These are phyloP conservation scores for Sonneratia alba DNA, from an alignment of 345 rosid genomes.

Conservation along the genomic window DNA sequence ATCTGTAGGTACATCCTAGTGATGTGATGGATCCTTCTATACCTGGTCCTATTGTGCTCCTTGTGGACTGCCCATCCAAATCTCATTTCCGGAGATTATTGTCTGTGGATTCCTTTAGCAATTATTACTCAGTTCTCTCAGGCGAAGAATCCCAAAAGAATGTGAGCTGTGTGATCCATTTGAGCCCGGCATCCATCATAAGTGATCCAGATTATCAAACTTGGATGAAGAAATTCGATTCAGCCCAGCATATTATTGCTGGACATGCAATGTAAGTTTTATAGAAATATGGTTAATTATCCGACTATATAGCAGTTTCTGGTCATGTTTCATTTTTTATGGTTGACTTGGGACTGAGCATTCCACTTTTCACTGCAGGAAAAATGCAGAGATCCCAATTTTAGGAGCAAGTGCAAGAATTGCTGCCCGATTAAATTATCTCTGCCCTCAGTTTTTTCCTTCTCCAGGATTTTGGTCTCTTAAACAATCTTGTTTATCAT, in stretches of 20 bases:
- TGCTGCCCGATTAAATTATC: constrained; percentile 69
- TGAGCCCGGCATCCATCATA: constrained; percentile 62
- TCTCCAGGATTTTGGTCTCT: constrained; percentile 74
- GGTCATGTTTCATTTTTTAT: background rate
- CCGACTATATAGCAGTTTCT: constrained; percentile 5
- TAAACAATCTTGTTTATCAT: constrained; percentile 18
- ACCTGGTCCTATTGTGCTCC: constrained; percentile 81
- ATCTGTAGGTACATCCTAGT: constrained; percentile 69
- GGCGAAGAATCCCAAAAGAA: constrained; percentile 27
- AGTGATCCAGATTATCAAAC: constrained; percentile 45
- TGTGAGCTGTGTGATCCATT: constrained; percentile 74
- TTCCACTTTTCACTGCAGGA: constrained; percentile 33
- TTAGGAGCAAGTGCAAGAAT: constrained; percentile 72
- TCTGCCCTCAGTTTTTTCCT: constrained; percentile 95
- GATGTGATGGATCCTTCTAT: constrained; percentile 94
- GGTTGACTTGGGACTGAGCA: background rate
- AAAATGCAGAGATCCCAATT: constrained; percentile 74
- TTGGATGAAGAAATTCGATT: constrained; percentile 78
- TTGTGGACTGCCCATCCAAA: constrained; percentile 87
- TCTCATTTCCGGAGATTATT: constrained; percentile 47
- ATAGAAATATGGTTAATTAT: constrained; percentile 8
- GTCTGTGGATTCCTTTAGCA: constrained; percentile 35
- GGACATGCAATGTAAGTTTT: constrained; percentile 66
- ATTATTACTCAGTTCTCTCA: constrained; percentile 36
- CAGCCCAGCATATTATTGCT: constrained; percentile 75